Evolutionary conservation across 1,284 basidiomycete genomes (phyloP), one percentile per base, ranked within the genome.

Genomic region (Trichosporon faecale): DNA sequence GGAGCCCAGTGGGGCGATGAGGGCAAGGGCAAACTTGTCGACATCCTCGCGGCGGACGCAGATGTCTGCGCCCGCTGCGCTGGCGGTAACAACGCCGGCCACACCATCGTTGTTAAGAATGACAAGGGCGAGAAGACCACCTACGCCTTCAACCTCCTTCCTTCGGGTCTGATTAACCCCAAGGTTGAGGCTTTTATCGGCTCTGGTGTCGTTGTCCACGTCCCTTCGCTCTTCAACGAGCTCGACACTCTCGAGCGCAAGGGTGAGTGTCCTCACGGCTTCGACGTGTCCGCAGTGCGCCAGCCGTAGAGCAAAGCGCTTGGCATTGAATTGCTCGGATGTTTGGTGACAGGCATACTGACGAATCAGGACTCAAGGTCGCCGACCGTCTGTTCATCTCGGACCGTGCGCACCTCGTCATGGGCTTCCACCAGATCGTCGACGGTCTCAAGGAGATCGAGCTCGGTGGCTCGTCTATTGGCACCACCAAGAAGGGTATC

Each of bases 341-440:
- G 64, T 25, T 21, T n/a, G 40, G 40, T 44, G 40, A n/a, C 21
- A 1, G 16, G n/a, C 1, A n/a, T 33, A 31, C 57, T 67, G 5
- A 33, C 27, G 52, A 31, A n/a, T 6, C 70, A 95, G 94, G 94
- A 37, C 89, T 99, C 69, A 88, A 93, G 79, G 97, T 94, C 84
- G 88, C 89, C 12, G 88, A 89, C 73, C 90, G 97, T 55, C 86
- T 99, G 25, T 92, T 98, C 83, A 86, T 99, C 76, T 98, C 96
- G 25, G 95, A 98, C 85, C 91, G 96, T 74, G 94, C 96, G 2
- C 94, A 97, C 76, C 90, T 99, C 74, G 96, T 99, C 63, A 95
- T 98, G 79, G 96, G 98, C 84, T 99, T 99, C 84, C 96, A 99
- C 85, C 96, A 99, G 85, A 97, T 98, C 78, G 97, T 99, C 52